phyloP scores from a whole-genome alignment of 495 filamentous ascomycete species.

The Oleoguttula mirabilis region DNA sequence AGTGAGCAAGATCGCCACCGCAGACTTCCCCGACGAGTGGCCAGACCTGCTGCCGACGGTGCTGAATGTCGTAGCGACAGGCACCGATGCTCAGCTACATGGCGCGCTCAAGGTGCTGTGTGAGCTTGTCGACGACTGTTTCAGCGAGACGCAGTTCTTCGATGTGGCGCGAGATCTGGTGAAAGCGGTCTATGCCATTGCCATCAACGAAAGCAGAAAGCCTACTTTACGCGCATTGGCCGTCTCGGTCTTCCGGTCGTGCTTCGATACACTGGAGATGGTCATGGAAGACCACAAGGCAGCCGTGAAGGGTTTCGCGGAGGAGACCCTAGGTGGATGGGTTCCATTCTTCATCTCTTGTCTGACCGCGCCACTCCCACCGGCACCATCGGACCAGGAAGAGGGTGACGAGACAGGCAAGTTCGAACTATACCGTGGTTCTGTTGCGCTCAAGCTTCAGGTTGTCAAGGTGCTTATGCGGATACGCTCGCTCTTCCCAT shows the following conservation, averaged over 20 bases:
- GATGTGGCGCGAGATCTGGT: slow-evolving; percentile 71
- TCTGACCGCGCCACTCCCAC: slow-evolving; percentile 59
- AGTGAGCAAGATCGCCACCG: slow-evolving; percentile 89
- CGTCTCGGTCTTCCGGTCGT: slow-evolving; percentile 74
- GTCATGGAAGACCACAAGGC: slow-evolving; percentile 80
- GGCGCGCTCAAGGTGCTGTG: slow-evolving; percentile 77
- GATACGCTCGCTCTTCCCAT: slow-evolving; percentile 70
- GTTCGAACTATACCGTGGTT: slow-evolving; percentile 49
- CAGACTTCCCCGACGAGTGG: slow-evolving; percentile 92
- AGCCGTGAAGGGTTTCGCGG: slow-evolving; percentile 77
- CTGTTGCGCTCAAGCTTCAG: slow-evolving; percentile 76
- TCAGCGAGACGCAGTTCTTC: slow-evolving; percentile 92
- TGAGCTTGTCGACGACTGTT: slow-evolving; percentile 82
- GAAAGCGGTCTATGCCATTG: slow-evolving; percentile 67
- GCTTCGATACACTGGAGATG: slow-evolving; percentile 91
- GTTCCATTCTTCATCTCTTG: slow-evolving; percentile 70
- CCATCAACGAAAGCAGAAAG: slow-evolving; percentile 60
- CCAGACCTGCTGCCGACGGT: slow-evolving; percentile 69
- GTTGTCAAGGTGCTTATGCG: slow-evolving; percentile 80
- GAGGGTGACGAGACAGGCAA: slow-evolving; percentile 37
- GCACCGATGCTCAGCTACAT: slow-evolving; percentile 65
- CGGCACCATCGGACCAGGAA: slow-evolving; percentile 45
- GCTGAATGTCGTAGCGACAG: slow-evolving; percentile 60
- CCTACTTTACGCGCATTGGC: slow-evolving; percentile 67
- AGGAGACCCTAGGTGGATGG: slow-evolving; percentile 71